Base-by-base conservation (phyloP, 2,329 filamentous ascomycete species). In the Rhytidhysteron rufulum region DNA sequence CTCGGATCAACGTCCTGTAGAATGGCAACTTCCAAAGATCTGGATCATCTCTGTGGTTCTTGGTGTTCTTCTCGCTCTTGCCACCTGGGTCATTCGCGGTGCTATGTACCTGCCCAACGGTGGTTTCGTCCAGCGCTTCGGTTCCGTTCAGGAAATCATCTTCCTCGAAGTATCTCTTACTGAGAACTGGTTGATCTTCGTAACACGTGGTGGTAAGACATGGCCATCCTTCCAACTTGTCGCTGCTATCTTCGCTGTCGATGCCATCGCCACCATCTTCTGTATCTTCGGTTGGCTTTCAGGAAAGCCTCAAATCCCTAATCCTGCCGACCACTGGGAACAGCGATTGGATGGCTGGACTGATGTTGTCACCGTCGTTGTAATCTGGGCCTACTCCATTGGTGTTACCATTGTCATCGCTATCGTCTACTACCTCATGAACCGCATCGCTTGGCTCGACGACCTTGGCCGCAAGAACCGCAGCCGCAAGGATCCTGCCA, bases 21-120 rank as follows among this genome's bases (percentile, higher is more conserved):
- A 88, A 66, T 88, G 85, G 85, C 85, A 88, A 69, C 65, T 88
- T 49, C 83, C 84, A 49, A 88, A 88, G 76, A 88, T 88, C 62
- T 88, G 84, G 85, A 76, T 88, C 51, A 86, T 88, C 57, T 83
- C 78, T 47, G 72, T 85, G 50, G 70, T 85, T 44, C 77, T 88
- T 37, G 85, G 85, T 65, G 50, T 78, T 24, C 68, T 87, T 32
- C 81, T 88, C 31, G 84, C 85, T 40, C 60, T 78, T 32, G 84
- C 73, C 45, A 88, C 85, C 54, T 88, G 85, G 85, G 72, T 88
- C 58, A 70, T 87, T 49, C 84, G 84, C 57, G 85, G 79, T 38
- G 77, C 83, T 35, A 69, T 88, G 58, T 88, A 80, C 75, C 67
- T 87, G 16, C 68, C 71, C 44, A 80, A 78, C 64, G 85, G 85